Base-by-base conservation (phyloP, 1,284 basidiomycete genomes). In the Puccinia novopanici region DNA sequence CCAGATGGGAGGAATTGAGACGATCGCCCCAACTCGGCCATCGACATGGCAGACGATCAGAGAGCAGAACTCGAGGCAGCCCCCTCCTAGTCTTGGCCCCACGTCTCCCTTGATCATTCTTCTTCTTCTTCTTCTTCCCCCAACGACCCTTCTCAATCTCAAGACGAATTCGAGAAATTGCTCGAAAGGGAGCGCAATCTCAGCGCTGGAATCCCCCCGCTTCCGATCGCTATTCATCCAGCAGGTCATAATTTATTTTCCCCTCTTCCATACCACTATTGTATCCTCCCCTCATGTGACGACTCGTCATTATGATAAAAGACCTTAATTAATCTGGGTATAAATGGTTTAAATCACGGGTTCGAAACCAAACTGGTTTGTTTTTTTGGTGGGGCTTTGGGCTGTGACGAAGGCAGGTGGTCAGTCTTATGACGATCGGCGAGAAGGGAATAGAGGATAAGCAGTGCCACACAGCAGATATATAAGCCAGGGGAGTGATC, bases 1-100 rank as follows among this genome's bases (percentile, higher is more conserved):
- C 76, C 24, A 70, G 65, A 48, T 78, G 76, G 76, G 63, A 78
- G 30, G 30, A 78, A 42, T 37, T 78, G 27, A 70, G 76, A 54
- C 27, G 55, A 4, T 63, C 48, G 1, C 63, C 48, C 40, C 22
- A 19, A 34, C 42, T 13, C 52, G 59, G 37, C 76, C 76, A 6
- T 78, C 76, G 27, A 70, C 65, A 5, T 78, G 76, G 76, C 50
- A 78, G 17, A 22, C 27, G 13, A 78, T 78, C n/a, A 17, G 76
- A 17, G 42, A 71, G 24, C 27, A 70, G 17, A 63, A 55, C 52
- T 24, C 17, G 19, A 68, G 45, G 59, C 37, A 34, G 5, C 19
- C 34, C 13, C 17, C 37, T 17, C 19, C 55, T 30, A 57, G 27
- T 12, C 40, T 37, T 55, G 2, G 13, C 40, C 24, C 17, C 9